A percentile compares a stretch with the other conserved stretches of the same genome.
phyloP scores from a whole-genome alignment of 257 asterid genomes.

The Nicotiana noctiflora region DNA sequence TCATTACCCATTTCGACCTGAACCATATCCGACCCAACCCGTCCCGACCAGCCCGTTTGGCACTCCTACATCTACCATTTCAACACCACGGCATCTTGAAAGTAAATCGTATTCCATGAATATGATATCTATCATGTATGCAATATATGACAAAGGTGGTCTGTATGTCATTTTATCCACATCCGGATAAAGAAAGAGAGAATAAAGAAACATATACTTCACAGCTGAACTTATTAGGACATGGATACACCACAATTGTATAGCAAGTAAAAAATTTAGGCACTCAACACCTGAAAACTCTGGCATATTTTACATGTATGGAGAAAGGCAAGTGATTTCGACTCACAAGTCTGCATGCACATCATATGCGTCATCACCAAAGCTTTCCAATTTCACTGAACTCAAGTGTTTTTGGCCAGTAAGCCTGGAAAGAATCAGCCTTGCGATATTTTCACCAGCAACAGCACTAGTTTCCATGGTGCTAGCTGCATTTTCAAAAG shows the following conservation, averaged over 20 bases:
- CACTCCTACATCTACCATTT: too few species aligned
- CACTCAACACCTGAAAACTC: not conserved
- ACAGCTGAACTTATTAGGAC: not conserved
- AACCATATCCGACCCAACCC: too few species aligned
- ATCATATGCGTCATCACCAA: slow-evolving; percentile 19
- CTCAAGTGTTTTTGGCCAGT: slow-evolving; percentile 10
- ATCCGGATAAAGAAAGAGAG: not conserved
- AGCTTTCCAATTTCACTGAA: slow-evolving; percentile 40
- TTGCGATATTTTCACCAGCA: slow-evolving; percentile 92
- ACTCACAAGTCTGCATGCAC: slow-evolving; percentile 51
- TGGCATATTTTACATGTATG: not conserved
- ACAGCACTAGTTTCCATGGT: slow-evolving; percentile 94
- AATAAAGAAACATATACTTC: not conserved
- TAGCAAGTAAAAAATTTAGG: not conserved
- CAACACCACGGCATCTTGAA: too few species aligned
- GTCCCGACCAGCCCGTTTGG: too few species aligned
- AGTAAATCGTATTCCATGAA: too few species aligned
- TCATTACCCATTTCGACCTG: too few species aligned
- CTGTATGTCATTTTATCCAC: not conserved
- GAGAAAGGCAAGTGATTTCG: not conserved
- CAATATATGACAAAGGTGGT: not conserved
- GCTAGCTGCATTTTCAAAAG: slow-evolving; percentile 98
- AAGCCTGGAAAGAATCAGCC: slow-evolving; percentile 75
- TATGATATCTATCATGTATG: too few species aligned
- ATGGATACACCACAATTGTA: too few species aligned